Evolutionary conservation across 768 basidiomycete species (phyloP).

Genomic region (Psilocybe tampanensis): DNA sequence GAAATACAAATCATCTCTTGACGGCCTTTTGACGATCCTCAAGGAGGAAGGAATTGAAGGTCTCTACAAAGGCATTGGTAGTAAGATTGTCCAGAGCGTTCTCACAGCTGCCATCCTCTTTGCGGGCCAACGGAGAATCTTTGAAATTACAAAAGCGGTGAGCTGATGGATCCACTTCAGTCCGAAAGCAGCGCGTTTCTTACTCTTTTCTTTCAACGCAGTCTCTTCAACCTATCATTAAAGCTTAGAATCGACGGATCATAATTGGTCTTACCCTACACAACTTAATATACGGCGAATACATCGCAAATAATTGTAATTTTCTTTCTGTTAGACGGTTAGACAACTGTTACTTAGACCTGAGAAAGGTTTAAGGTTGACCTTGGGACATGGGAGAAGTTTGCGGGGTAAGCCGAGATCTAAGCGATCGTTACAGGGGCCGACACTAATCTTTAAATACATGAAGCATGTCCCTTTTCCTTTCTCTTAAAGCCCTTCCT

Average conservation of each 20-base stretch:
- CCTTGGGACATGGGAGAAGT: too few relatives aligned
- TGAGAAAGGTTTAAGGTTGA: not conserved
- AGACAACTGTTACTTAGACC: too few relatives aligned
- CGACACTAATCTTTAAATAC: not conserved
- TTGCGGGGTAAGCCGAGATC: constrained; percentile 3
- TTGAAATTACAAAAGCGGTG: constrained; percentile 62
- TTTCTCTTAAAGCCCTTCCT: not conserved
- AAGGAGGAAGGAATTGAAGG: constrained; percentile 80
- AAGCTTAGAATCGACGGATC: not conserved
- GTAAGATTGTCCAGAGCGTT: constrained; percentile 91
- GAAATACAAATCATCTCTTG: constrained; percentile 73
- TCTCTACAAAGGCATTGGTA: constrained; percentile 83
- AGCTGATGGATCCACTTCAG: not conserved
- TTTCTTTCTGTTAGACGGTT: too few relatives aligned
- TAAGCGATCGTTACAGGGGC: not conserved
- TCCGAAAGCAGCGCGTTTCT: not conserved
- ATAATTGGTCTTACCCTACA: not conserved
- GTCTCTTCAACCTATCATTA: constrained; percentile 9
- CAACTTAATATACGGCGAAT: not conserved
- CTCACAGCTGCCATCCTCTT: constrained; percentile 95
- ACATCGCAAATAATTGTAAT: not conserved
- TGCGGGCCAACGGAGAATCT: constrained; percentile 82
- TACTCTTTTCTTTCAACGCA: not conserved
- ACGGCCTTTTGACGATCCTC: constrained; percentile 79
- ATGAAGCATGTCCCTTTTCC: not conserved